These are phyloP conservation scores for Fusarium vanettenii DNA, from an alignment of 2,329 filamentous ascomycete genomes.

Conservation along the genomic window DNA sequence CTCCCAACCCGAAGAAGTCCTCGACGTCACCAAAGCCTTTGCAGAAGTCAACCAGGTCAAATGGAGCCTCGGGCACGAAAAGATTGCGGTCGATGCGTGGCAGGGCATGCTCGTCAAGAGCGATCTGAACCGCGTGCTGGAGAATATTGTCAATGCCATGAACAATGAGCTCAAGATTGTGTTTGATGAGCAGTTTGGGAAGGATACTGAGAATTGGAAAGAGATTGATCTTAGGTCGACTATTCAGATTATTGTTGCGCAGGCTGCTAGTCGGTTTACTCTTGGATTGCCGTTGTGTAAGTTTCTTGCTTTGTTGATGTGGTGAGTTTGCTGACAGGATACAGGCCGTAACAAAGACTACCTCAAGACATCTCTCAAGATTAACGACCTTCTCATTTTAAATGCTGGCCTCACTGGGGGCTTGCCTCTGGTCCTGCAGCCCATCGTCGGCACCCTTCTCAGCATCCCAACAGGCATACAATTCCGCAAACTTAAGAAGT, in stretches of 20 bases:
- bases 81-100: constrained; percentile 50
- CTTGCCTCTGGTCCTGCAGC: constrained; percentile 46
- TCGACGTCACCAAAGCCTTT: constrained; percentile 51
- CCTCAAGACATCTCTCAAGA: constrained; percentile 42
- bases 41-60: constrained; percentile 52
- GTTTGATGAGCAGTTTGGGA: constrained; percentile 51
- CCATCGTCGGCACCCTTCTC: constrained; percentile 45
- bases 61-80: constrained; percentile 52
- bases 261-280: constrained; percentile 47
- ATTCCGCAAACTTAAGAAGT: constrained; percentile 42
- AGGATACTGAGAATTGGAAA: constrained; percentile 48
- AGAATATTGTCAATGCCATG: constrained; percentile 48
- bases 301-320: not conserved
- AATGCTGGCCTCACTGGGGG: constrained; percentile 48
- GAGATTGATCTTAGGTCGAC: constrained; percentile 46
- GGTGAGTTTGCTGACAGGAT: not conserved
- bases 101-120: constrained; percentile 51
- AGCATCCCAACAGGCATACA: constrained; percentile 35
- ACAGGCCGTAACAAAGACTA: constrained; percentile 50
- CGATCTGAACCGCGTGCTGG: constrained; percentile 50
- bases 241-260: constrained; percentile 46
- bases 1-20: constrained; percentile 52
- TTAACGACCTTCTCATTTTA: constrained; percentile 48
- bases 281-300: constrained; percentile 48
- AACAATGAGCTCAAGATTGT: constrained; percentile 50